These are phyloP conservation scores for Chenopodium berlandieri DNA, from an alignment of 148 eudicot genomes.

Conservation along the genomic window DNA sequence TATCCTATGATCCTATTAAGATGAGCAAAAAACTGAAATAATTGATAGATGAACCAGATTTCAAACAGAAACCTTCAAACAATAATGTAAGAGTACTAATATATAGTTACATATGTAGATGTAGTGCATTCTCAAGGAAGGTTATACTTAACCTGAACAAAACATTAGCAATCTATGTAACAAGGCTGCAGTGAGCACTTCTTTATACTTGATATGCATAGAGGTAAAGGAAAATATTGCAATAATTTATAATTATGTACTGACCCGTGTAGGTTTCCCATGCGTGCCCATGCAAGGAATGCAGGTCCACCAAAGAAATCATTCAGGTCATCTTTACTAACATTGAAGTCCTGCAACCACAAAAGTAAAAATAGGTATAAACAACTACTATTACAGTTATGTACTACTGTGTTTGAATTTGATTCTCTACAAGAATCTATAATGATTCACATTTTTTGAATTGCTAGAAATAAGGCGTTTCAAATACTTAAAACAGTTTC, in stretches of 20 bases:
- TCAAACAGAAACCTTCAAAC: background rate
- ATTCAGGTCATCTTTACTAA: slow-evolving; percentile 61
- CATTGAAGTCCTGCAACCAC: slow-evolving; percentile 60
- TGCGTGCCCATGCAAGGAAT: slow-evolving; percentile 99
- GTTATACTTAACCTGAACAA: background rate
- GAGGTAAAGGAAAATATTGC: background rate
- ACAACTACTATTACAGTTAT: background rate
- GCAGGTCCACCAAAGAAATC: slow-evolving; percentile 98
- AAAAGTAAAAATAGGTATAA: slow-evolving; percentile 11
- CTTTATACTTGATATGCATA: background rate
- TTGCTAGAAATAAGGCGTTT: background rate
- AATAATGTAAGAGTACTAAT: no score
- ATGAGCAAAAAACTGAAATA: background rate
- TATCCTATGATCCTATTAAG: background rate
- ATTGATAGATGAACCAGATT: background rate
- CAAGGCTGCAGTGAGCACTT: background rate
- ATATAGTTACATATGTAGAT: background rate
- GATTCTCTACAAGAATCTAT: slow-evolving; percentile 1
- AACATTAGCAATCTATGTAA: background rate
- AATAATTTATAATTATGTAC: slow-evolving; percentile 19
- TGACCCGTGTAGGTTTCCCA: slow-evolving; percentile 97
- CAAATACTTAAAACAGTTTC: background rate
- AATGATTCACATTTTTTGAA: slow-evolving; percentile 12
- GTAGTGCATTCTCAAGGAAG: background rate
- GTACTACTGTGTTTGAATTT: background rate